A percentile compares a stretch with the other conserved stretches of the same genome.
These are phyloP conservation scores for Crithidia expoeki DNA, from an alignment of 208 protist species.

Conservation along the genomic window DNA sequence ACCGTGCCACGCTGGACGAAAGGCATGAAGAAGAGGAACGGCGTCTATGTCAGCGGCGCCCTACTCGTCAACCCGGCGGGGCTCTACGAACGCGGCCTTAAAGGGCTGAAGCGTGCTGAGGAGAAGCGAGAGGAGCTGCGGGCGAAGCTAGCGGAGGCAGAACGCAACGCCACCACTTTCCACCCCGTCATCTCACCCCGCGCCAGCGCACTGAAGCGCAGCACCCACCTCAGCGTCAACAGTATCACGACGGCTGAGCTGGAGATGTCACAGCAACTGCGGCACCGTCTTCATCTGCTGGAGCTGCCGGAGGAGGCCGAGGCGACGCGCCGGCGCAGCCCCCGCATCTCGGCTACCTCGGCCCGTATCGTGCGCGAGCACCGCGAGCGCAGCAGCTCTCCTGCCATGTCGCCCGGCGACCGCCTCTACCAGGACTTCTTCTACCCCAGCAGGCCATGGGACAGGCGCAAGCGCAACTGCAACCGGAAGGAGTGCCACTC, in stretches of 20 bases:
- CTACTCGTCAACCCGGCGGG: conserved; percentile 13
- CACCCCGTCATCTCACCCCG: conserved; percentile 48
- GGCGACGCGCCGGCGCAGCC: conserved; percentile 33
- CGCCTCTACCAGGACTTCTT: conserved; percentile 55
- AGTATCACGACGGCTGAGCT: conserved; percentile 5
- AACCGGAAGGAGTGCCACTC: background rate
- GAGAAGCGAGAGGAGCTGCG: conserved; percentile 39
- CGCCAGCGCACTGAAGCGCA: conserved; percentile 13
- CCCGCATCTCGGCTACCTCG: conserved; percentile 50
- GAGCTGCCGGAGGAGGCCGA: conserved; percentile 42
- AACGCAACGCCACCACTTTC: conserved; percentile 47
- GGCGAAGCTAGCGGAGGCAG: conserved; percentile 26
- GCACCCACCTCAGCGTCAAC: background rate
- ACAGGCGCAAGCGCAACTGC: background rate
- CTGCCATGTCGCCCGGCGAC: conserved; percentile 40
- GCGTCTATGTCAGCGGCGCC: conserved; percentile 2
- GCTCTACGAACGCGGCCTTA: conserved; percentile 42
- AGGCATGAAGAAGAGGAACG: conserved; percentile 21
- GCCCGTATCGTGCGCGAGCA: conserved; percentile 46
- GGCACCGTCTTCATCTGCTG: conserved; percentile 52
- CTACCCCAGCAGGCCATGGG: conserved; percentile 21
- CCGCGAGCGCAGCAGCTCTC: conserved; percentile 32
- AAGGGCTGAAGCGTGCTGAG: conserved; percentile 8
- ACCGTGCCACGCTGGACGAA: conserved; percentile 14
- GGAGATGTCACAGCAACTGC: conserved; percentile 31